Evolutionary conservation across 164 flowering plant species (phyloP), one percentile per base, ranked within the genome.

Genomic region (Saururus chinensis): DNA sequence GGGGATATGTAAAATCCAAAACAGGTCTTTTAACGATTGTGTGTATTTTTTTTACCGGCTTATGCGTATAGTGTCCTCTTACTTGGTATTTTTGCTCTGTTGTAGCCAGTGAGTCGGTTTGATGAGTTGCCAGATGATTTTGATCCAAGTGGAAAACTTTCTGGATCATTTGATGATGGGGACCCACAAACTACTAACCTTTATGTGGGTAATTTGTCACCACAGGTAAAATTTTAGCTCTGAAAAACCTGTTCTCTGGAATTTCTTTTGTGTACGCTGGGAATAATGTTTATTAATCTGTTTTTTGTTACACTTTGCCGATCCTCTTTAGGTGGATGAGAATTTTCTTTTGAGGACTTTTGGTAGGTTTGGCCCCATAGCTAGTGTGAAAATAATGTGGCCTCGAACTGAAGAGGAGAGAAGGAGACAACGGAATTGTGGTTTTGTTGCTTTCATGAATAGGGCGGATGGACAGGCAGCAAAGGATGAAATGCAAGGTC

Each of bases 311-410:
- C 20, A 56, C 51, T 42, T 59, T 40, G 19, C 49, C 41, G 41
- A 40, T 25, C 40, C 56, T 45, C 73, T 61, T 23, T 66, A 91
- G 99, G 97, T 91, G 63, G 99, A 95, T 76, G 99, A 95, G 70
- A 95, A 84, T 81, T 95, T 95, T 66, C 99, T 95, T 64, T 69
- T 95, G 64, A 83, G 96, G 55, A 91, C 99, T 40, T 95, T 95
- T 74, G 97, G 99, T 71, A 81, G 99, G 80, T 95, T 95, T 79
- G 99, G 99, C 24, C 99, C 96, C 26, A 89, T 95, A 69, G 99
- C 99, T 65, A 95, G 99, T 73, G 99, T 95, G 35, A 95, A 95
- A 69, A 95, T 95, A 69, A 95, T 95, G 99, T 95, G 99, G 99
- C 99, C 99, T 56, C 82, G 99, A 65, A 91, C 99, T 56, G 99